Evolutionary conservation across 805 yeast species (phyloP).

Genomic region (Jamesozyma piceae): DNA sequence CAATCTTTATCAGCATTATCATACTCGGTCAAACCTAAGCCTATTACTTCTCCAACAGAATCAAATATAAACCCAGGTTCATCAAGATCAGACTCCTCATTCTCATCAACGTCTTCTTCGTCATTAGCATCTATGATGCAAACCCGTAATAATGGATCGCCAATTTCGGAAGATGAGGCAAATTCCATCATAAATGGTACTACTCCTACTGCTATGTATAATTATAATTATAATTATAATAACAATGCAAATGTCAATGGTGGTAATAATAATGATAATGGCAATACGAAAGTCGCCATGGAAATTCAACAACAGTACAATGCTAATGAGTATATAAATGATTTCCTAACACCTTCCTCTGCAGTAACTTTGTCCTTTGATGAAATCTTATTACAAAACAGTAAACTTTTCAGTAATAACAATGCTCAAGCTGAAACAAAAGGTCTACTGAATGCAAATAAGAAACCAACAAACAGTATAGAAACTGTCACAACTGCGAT

Average conservation of each 20-base stretch:
- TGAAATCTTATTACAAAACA: slow-evolving; percentile 1
- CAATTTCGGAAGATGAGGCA: neutral
- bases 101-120: slow-evolving; percentile 1
- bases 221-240: neutral
- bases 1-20: slow-evolving; percentile 1
- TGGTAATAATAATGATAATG: neutral
- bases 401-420: neutral
- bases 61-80: neutral
- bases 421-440: neutral
- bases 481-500: neutral
- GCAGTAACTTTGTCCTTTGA: slow-evolving; percentile 2
- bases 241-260: neutral
- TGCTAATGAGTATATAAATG: neutral
- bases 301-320: slow-evolving; percentile 1
- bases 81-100: slow-evolving; percentile 1
- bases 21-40: too few relatives aligned
- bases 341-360: slow-evolving; percentile 4
- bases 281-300: slow-evolving; percentile 1
- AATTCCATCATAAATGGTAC: neutral
- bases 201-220: neutral
- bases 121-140: neutral
- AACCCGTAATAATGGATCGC: neutral
- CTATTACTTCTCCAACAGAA: too few relatives aligned
- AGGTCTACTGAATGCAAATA: neutral
- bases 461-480: neutral